Evolutionary conservation across 140 eudicot species (phyloP).

Genomic region (Ambrosia hybrid): DNA sequence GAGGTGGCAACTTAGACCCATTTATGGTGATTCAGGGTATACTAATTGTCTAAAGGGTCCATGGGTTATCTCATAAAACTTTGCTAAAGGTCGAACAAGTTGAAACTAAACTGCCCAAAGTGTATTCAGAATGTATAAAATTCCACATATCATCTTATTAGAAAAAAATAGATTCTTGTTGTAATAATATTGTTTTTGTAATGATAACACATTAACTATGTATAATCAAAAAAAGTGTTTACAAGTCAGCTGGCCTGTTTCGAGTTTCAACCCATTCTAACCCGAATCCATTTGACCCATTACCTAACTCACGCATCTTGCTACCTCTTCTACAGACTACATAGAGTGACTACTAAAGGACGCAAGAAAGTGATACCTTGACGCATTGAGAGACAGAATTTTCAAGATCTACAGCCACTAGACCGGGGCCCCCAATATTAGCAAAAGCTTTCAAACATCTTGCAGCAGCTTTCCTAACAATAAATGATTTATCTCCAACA

Average conservation of each 20-base stretch:
- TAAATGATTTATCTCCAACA: constrained; percentile 80
- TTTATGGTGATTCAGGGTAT: neutral
- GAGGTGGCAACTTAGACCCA: neutral
- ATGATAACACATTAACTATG: too few species aligned
- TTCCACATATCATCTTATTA: neutral
- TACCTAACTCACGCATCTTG: constrained; percentile 4
- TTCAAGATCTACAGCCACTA: constrained; percentile 86
- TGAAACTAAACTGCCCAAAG: neutral
- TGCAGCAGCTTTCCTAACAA: constrained; percentile 95
- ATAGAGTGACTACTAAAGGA: constrained; percentile 1
- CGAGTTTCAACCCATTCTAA: neutral
- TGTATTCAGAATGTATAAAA: constrained; percentile 1
- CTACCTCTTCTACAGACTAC: constrained; percentile 1
- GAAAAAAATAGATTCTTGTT: neutral
- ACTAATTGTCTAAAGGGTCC: neutral
- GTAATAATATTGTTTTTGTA: too few species aligned
- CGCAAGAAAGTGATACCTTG: constrained; percentile 50
- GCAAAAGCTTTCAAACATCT: constrained; percentile 94
- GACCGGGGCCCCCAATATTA: constrained; percentile 88
- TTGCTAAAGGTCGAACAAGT: neutral
- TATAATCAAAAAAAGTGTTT: too few species aligned
- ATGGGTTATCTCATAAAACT: constrained; percentile 7
- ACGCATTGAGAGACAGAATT: constrained; percentile 72
- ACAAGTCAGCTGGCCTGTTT: too few species aligned
- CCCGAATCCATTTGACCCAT: neutral